phyloP scores from a whole-genome alignment of 1,284 basidiomycete species.

The Abortiporus biennis region DNA sequence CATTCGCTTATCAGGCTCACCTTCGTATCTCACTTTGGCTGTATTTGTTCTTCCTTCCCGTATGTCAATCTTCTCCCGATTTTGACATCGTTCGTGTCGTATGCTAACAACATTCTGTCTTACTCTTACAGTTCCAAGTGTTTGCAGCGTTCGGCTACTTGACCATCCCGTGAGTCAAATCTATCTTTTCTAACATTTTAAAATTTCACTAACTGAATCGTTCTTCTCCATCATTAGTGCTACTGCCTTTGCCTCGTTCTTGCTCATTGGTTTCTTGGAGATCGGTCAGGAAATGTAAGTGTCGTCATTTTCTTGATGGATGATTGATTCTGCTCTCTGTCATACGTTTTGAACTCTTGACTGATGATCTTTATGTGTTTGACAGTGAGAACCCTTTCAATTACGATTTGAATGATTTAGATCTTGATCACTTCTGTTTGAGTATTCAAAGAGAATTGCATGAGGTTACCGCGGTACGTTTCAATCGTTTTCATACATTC shows the following conservation, averaged over 20 bases:
- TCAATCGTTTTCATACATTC: constrained; percentile 3
- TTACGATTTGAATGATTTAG: constrained; percentile 61
- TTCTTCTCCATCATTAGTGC: constrained; percentile 23
- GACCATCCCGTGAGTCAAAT: constrained; percentile 41
- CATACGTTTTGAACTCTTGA: not conserved
- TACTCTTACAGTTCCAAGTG: constrained; percentile 46
- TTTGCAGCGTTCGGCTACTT: constrained; percentile 42
- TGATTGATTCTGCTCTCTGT: not conserved
- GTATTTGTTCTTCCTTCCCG: constrained; percentile 64
- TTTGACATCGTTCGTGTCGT: not conserved
- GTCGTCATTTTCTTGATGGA: not conserved
- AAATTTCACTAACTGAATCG: constrained; percentile 4
- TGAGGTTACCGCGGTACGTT: constrained; percentile 59
- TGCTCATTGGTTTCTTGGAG: constrained; percentile 63
- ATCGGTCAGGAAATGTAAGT: constrained; percentile 64
- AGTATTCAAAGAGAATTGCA: constrained; percentile 58
- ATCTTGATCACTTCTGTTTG: constrained; percentile 61
- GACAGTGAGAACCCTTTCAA: constrained; percentile 63
- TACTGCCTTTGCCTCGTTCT: constrained; percentile 55
- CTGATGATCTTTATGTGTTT: constrained; percentile 1
- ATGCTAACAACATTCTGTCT: not conserved
- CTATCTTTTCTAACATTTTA: not conserved
- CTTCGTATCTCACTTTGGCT: constrained; percentile 61
- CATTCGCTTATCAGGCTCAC: constrained; percentile 67
- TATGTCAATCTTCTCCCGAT: constrained; percentile 22